Conservation (phyloP, 192 early-diverging fungal species). For the Linnemannia schmuckeri region DNA sequence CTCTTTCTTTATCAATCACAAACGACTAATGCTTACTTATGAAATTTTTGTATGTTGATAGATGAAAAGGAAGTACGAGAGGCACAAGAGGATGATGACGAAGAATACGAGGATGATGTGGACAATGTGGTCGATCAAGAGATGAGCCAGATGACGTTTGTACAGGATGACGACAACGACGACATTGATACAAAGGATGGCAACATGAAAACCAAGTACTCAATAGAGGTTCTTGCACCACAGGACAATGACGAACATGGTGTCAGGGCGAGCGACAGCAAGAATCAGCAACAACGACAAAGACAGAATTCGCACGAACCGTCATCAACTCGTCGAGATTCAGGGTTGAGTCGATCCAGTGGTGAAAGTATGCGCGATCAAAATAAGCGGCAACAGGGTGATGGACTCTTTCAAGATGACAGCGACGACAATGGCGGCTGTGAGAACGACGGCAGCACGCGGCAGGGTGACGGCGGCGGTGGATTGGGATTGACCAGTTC, state of each 20-base stretch:
- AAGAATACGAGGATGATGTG: conserved; percentile 6
- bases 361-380: background rate
- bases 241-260: background rate
- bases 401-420: background rate
- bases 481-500: background rate
- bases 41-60: background rate
- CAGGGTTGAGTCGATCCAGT: background rate
- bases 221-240: conserved; percentile 19
- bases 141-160: conserved; percentile 13
- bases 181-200: background rate
- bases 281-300: background rate
- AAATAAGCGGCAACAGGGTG: background rate
- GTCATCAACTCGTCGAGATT: background rate
- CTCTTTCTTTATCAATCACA: background rate
- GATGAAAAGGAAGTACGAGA: conserved; percentile 27
- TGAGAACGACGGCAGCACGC: background rate
- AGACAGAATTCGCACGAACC: background rate
- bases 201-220: background rate
- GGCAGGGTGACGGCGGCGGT: background rate
- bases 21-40: too few species aligned
- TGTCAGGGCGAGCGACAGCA: background rate
- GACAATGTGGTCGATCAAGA: background rate
- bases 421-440: background rate
- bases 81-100: conserved; percentile 1
- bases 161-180: background rate